Conservation (phyloP, 73 alveolate species). For the Paramecium tetraurelia region DNA sequence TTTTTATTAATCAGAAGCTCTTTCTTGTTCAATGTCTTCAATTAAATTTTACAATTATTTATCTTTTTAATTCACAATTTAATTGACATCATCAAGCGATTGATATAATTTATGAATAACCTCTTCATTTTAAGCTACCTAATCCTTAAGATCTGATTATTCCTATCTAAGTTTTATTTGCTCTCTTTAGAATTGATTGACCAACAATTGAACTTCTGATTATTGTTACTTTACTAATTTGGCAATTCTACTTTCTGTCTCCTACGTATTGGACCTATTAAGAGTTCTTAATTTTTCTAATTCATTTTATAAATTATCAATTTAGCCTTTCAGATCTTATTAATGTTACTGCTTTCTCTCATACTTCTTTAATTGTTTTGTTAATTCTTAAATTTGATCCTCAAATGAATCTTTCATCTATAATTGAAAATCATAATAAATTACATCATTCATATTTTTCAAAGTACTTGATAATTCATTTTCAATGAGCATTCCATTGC, state of each 20-base stretch:
- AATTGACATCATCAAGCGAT: constrained; percentile 45
- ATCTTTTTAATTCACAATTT: constrained; percentile 50
- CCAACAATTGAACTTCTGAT: background rate
- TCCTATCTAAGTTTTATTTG: constrained; percentile 30
- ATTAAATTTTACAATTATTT: constrained; percentile 24
- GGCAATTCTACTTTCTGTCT: background rate
- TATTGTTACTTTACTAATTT: constrained; percentile 17
- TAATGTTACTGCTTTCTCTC: background rate
- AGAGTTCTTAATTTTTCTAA: constrained; percentile 29
- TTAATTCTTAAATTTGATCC: constrained; percentile 7
- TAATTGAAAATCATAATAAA: background rate
- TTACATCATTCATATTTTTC: constrained; percentile 48
- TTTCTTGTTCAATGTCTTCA: constrained; percentile 42
- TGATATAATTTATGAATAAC: constrained; percentile 12
- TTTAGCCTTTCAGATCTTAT: background rate
- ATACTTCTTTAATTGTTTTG: background rate
- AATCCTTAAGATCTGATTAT: background rate
- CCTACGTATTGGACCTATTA: background rate
- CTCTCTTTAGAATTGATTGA: constrained; percentile 28
- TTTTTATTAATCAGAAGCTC: background rate
- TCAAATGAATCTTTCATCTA: constrained; percentile 48
- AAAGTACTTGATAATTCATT: constrained; percentile 10
- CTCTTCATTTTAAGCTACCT: constrained; percentile 25
- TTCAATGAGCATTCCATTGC: constrained; percentile 9
- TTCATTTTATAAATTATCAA: background rate